Evolutionary conservation across 2,329 filamentous ascomycete genomes (phyloP).

Genomic region (Rhinocladiella mackenziei): DNA sequence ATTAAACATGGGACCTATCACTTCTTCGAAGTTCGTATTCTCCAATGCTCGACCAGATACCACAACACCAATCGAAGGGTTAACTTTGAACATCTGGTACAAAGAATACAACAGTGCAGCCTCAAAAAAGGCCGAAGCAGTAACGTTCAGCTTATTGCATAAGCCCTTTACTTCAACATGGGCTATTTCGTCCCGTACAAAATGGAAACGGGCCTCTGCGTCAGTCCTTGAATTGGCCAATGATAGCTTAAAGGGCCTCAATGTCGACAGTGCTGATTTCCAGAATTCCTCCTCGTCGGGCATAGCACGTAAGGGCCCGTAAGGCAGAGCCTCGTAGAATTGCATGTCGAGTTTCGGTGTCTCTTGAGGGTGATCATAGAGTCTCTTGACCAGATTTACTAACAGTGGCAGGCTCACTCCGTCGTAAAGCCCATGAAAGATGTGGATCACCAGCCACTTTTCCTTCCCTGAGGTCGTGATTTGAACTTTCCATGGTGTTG

Average conservation of each 20-base stretch:
- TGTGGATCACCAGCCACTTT: conserved; percentile 55
- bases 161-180: conserved; percentile 49
- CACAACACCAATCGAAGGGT: conserved; percentile 65
- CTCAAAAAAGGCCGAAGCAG: conserved; percentile 74
- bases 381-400: conserved; percentile 53
- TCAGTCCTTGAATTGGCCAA: background rate
- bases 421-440: conserved; percentile 87
- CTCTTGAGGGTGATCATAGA: conserved; percentile 42
- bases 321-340: conserved; percentile 57
- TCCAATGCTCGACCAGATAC: conserved; percentile 73
- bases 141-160: conserved; percentile 62
- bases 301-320: conserved; percentile 60
- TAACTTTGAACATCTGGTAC: conserved; percentile 45
- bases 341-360: background rate
- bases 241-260: conserved; percentile 11
- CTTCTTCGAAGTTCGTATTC: conserved; percentile 59
- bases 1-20: conserved; percentile 84
- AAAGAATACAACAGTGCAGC: conserved; percentile 68
- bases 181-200: conserved; percentile 29
- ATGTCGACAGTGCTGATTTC: conserved; percentile 40
- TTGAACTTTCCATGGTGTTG: conserved; percentile 35
- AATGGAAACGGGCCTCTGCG: background rate
- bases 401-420: conserved; percentile 71
- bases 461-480: conserved; percentile 30
- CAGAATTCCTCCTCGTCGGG: conserved; percentile 63